Evolutionary conservation across 1,139 yeast species (phyloP), one percentile per base, ranked within the genome.

Genomic region (Lodderomyces metapsilosis): DNA sequence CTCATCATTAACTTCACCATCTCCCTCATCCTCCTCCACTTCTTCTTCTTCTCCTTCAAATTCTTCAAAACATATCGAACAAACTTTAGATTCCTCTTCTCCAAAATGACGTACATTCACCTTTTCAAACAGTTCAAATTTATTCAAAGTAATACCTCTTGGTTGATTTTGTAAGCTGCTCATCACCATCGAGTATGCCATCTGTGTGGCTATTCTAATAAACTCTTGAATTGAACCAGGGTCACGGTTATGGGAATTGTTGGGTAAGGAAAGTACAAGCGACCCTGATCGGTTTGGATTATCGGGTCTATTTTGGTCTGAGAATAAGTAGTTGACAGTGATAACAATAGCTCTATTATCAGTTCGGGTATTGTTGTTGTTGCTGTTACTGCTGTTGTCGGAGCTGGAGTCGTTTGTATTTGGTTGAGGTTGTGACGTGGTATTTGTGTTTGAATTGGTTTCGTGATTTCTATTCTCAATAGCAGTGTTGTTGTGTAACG

Each of bases 51-150:
- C 56, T 11, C 50, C 51, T 8, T 53, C 74, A 52, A 71, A 82
- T 11, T 66, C 65, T 27, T 84, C 91, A 52, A 80, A 82, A 58
- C 92, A 84, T 32, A 84, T 82, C n/a, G 88, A 68, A 52, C 92
- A 84, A 3, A 62, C 62, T 11, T 54, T 57, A n/a, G 61, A 59
- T 9, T 47, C 51, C 1, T 54, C 52, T 1, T 59, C 43, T 17
- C 38, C 33, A 17, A 33, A 33, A 21, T 33, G 36, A 33, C 36
- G 24, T 10, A 31, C 32, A 8, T 30, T 37, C 35, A 37, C 21
- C 16, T 37, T 56, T 2, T 78, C 76, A 45, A 80, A 70, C 5
- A 70, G 62, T 25, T 75, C 73, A 57, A 84, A 83, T 27, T 66
- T 69, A 20, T 74, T 75, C 18, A 70, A 57, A 0, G 83, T 66